Evolutionary conservation across 108 stramenopile species (phyloP).

Genomic region (Fragilariopsis cylindrus): DNA sequence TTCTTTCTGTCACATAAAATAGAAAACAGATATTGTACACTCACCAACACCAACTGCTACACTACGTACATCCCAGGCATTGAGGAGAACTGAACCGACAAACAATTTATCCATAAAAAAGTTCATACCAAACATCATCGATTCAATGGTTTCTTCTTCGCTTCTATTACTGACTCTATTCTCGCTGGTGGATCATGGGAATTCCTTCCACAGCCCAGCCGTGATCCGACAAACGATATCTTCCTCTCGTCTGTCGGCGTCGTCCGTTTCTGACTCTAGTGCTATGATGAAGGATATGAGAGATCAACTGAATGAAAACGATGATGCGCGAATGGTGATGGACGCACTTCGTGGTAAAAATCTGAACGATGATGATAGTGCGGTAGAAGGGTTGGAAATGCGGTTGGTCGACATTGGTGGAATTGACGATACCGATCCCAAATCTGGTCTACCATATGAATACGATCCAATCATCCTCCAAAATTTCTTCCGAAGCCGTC

Average conservation of each 20-base stretch:
- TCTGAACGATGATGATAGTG: constrained; percentile 88
- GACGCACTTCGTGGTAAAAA: constrained; percentile 81
- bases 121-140: no score
- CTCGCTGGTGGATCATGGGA: neutral
- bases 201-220: neutral
- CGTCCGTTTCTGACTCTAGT: constrained; percentile 36
- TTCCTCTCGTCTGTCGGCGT: neutral
- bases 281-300: constrained; percentile 50
- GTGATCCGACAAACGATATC: neutral
- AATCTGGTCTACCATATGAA: constrained; percentile 63
- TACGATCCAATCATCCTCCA: constrained; percentile 86
- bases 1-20: no score
- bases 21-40: no score
- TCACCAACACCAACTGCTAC: no score
- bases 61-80: no score
- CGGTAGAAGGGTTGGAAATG: constrained; percentile 78
- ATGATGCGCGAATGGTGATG: constrained; percentile 71
- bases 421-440: constrained; percentile 23
- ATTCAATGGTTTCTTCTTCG: neutral
- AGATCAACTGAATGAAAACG: constrained; percentile 52
- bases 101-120: no score
- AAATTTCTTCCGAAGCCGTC: constrained; percentile 78
- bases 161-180: neutral
- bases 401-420: constrained; percentile 72
- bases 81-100: no score